Percentiles rank a stretch among this genome's conserved stretches.
These are phyloP conservation scores for Bisporella sp. DNA, from an alignment of 2,329 filamentous ascomycete species.

Conservation along the genomic window DNA sequence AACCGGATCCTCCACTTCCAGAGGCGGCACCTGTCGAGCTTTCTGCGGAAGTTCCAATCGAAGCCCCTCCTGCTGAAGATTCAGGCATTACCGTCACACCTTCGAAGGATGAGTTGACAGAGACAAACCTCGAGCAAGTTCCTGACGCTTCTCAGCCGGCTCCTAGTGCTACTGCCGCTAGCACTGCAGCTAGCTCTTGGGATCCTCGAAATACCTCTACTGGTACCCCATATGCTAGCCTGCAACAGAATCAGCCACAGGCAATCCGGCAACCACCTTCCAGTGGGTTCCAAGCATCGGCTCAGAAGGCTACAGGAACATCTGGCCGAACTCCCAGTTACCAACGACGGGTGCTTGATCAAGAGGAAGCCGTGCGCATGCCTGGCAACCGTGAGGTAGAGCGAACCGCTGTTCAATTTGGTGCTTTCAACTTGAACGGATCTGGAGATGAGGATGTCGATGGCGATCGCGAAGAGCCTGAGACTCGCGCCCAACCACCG, in stretches of 20 bases:
- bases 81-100: constrained; percentile 52
- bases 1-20: constrained; percentile 26
- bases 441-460: constrained; percentile 78
- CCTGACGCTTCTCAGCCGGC: constrained; percentile 73
- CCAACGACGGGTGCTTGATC: constrained; percentile 81
- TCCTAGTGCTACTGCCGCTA: constrained; percentile 76
- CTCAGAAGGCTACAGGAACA: constrained; percentile 64
- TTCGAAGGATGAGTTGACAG: constrained; percentile 76
- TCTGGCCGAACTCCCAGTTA: constrained; percentile 67
- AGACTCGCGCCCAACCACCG: constrained; percentile 88
- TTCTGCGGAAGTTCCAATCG: constrained; percentile 19
- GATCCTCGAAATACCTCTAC: constrained; percentile 58
- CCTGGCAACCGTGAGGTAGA: constrained; percentile 94
- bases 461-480: constrained; percentile 88
- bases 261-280: constrained; percentile 44
- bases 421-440: constrained; percentile 84
- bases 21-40: constrained; percentile 34
- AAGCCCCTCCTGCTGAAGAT: constrained; percentile 17
- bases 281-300: constrained; percentile 73
- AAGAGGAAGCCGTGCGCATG: constrained; percentile 98
- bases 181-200: constrained; percentile 81
- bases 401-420: constrained; percentile 89
- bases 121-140: constrained; percentile 87
- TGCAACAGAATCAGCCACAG: constrained; percentile 50
- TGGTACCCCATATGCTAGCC: constrained; percentile 58